Conservation (phyloP, 2,329 filamentous ascomycete species). For the Arthrobotrys entomopaga region DNA sequence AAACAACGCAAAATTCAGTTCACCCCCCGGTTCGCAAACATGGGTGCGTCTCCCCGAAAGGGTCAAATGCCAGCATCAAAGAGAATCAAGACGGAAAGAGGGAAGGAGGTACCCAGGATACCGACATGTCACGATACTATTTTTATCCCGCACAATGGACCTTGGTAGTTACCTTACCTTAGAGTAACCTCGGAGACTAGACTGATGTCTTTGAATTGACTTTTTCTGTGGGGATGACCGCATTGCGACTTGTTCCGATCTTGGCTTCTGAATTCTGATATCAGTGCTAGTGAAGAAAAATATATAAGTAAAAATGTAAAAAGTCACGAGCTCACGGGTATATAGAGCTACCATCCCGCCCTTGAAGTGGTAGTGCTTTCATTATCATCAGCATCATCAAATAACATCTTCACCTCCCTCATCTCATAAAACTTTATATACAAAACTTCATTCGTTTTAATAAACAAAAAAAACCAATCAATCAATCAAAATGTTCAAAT, state of each 20-base stretch:
- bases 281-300: too few species aligned
- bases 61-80: background rate
- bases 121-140: background rate
- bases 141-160: background rate
- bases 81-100: slow-evolving; percentile 8
- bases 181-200: slow-evolving; percentile 13
- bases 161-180: slow-evolving; percentile 7
- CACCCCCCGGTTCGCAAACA: too few species aligned
- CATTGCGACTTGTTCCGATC: background rate
- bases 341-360: too few species aligned
- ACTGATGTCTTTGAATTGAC: background rate
- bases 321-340: too few species aligned
- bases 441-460: slow-evolving; percentile 1
- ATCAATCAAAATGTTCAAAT: slow-evolving; percentile 29
- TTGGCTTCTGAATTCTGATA: too few species aligned
- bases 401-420: background rate
- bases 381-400: too few species aligned
- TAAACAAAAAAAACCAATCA: slow-evolving; percentile 10
- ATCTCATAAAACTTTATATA: slow-evolving; percentile 15
- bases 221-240: slow-evolving; percentile 4
- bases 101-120: background rate
- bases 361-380: too few species aligned
- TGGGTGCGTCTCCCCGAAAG: too few species aligned
- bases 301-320: too few species aligned
- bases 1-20: too few species aligned